Evolutionary conservation across 345 rosid species (phyloP).

Genomic region (Hibiscus tridactylites): DNA sequence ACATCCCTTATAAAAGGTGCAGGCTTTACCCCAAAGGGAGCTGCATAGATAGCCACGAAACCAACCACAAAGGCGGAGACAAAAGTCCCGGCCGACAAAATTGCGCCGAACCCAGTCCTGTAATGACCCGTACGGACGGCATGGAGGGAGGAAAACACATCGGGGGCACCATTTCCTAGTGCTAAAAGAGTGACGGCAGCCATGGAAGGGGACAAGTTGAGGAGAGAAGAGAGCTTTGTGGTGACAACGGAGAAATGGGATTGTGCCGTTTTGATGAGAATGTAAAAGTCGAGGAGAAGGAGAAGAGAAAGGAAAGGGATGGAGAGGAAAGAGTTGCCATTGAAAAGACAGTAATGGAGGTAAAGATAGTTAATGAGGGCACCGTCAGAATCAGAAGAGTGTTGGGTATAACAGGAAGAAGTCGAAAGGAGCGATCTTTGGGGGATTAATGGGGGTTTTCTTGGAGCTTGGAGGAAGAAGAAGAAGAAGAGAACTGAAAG

Average conservation of each 20-base stretch:
- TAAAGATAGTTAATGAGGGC: slow-evolving; percentile 56
- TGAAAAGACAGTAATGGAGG: slow-evolving; percentile 59
- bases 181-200: slow-evolving; percentile 92
- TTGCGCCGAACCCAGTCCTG: slow-evolving; percentile 88
- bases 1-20: slow-evolving; percentile 76
- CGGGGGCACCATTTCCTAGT: slow-evolving; percentile 92
- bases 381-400: slow-evolving; percentile 23
- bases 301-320: slow-evolving; percentile 48
- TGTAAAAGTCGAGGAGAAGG: slow-evolving; percentile 64
- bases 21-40: slow-evolving; percentile 71
- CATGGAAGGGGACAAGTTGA: slow-evolving; percentile 77
- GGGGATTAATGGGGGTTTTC: slow-evolving; percentile 21
- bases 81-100: slow-evolving; percentile 82
- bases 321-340: slow-evolving; percentile 35
- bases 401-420: slow-evolving; percentile 30
- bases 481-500: slow-evolving; percentile 39
- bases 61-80: slow-evolving; percentile 95
- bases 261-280: slow-evolving; percentile 91
- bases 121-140: slow-evolving; percentile 79
- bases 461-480: slow-evolving; percentile 24
- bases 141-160: slow-evolving; percentile 77
- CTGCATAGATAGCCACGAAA: slow-evolving; percentile 81
- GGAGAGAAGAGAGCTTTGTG: slow-evolving; percentile 63
- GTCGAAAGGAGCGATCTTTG: slow-evolving; percentile 41
- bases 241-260: slow-evolving; percentile 89